phyloP scores from a whole-genome alignment of 1,284 basidiomycete species.

The Naganishia albida region DNA sequence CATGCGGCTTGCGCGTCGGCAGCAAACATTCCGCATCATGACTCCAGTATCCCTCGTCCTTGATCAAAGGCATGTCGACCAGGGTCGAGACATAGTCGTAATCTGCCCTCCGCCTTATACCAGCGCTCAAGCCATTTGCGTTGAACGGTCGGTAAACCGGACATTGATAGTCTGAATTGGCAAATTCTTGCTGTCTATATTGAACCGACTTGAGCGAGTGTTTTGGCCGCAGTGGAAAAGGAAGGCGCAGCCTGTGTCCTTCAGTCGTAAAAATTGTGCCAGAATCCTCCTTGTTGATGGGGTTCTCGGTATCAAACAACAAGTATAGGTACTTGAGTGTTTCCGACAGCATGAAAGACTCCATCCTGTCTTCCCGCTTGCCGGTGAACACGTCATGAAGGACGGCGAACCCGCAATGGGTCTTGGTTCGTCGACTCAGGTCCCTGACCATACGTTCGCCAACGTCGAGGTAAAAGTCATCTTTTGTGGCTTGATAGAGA shows the following conservation, averaged over 20 bases:
- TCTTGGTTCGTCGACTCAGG: slow-evolving; percentile 69
- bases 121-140: slow-evolving; percentile 61
- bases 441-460: slow-evolving; percentile 81
- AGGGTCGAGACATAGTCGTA: slow-evolving; percentile 74
- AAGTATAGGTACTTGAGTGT: slow-evolving; percentile 83
- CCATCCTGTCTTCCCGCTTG: slow-evolving; percentile 78
- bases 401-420: slow-evolving; percentile 79
- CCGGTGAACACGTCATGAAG: slow-evolving; percentile 79
- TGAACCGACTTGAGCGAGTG: slow-evolving; percentile 56
- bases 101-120: slow-evolving; percentile 70
- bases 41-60: slow-evolving; percentile 58
- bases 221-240: slow-evolving; percentile 59
- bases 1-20: slow-evolving; percentile 70
- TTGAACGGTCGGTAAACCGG: slow-evolving; percentile 64
- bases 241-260: slow-evolving; percentile 80
- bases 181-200: slow-evolving; percentile 27
- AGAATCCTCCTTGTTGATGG: slow-evolving; percentile 63
- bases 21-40: slow-evolving; percentile 70
- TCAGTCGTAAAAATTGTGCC: slow-evolving; percentile 85
- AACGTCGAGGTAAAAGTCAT: slow-evolving; percentile 86
- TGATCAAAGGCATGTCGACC: slow-evolving; percentile 48
- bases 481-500: slow-evolving; percentile 83
- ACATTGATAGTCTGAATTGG: slow-evolving; percentile 61
- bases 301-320: slow-evolving; percentile 82
- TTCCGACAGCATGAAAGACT: slow-evolving; percentile 86